phyloP scores from a whole-genome alignment of 2,329 filamentous ascomycete genomes.

The Chalara sp. region DNA sequence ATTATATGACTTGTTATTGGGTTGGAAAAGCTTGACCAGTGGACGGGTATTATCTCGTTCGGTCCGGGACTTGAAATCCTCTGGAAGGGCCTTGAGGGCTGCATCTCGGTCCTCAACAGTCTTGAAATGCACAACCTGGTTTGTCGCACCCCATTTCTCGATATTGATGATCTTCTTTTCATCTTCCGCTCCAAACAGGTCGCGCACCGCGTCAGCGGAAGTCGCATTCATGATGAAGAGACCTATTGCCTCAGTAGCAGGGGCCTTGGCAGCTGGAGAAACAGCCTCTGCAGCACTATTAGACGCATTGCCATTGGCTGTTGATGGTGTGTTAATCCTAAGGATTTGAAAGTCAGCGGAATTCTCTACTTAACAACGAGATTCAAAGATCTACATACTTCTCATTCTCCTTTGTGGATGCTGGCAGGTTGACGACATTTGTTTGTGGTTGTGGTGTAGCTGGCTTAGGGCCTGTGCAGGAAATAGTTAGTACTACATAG shows the following conservation, averaged over 20 bases:
- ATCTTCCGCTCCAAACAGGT: constrained; percentile 79
- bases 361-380: no score
- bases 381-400: constrained; percentile 29
- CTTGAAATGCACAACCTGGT: constrained; percentile 83
- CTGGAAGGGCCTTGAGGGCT: constrained; percentile 67
- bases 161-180: constrained; percentile 72
- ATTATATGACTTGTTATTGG: constrained; percentile 46
- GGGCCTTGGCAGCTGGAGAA: constrained; percentile 54
- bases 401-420: constrained; percentile 47
- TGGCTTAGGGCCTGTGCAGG: constrained; percentile 31
- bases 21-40: constrained; percentile 76
- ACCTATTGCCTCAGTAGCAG: constrained; percentile 64
- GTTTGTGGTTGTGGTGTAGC: constrained; percentile 37
- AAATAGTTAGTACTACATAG: background rate
- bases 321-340: constrained; percentile 25
- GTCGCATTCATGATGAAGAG: constrained; percentile 86
- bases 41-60: constrained; percentile 70
- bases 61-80: constrained; percentile 66
- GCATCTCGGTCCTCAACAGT: constrained; percentile 72
- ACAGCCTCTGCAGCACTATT: constrained; percentile 42
- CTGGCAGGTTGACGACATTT: constrained; percentile 27
- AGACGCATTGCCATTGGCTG: constrained; percentile 44
- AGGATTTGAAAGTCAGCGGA: no score
- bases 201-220: constrained; percentile 74
- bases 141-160: constrained; percentile 70